Percentiles rank a stretch among this genome's conserved stretches.
Evolutionary conservation across 345 rosid genomes (phyloP).

Genomic region (Citrus cavaleriei): DNA sequence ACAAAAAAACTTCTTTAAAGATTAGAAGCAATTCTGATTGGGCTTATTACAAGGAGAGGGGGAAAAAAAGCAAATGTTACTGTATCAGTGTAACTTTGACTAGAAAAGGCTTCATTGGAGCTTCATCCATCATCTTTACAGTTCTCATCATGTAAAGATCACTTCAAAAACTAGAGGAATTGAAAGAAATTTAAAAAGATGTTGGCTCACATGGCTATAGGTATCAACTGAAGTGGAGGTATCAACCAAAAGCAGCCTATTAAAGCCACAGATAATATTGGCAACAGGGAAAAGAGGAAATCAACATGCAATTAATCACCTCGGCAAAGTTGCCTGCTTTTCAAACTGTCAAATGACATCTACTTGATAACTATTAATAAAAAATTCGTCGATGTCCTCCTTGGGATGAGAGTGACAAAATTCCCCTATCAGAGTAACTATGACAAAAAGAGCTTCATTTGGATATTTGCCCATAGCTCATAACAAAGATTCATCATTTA

Average conservation of each 20-base stretch:
- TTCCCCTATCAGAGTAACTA: constrained; percentile 80
- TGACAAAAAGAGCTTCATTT: constrained; percentile 63
- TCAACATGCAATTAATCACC: constrained; percentile 33
- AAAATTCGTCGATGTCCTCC: neutral
- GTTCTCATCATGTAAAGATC: constrained; percentile 34
- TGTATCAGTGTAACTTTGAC: constrained; percentile 50
- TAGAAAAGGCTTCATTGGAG: constrained; percentile 32
- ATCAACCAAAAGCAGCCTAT: constrained; percentile 12
- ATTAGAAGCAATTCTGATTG: neutral
- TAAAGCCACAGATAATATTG: constrained; percentile 21
- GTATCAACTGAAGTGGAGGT: neutral
- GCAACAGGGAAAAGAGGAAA: constrained; percentile 59
- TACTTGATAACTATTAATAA: neutral
- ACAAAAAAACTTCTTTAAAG: neutral
- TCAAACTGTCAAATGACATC: neutral
- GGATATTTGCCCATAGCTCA: constrained; percentile 64
- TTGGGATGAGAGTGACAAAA: neutral
- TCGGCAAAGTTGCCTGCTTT: constrained; percentile 42
- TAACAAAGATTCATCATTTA: constrained; percentile 49
- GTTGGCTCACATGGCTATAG: constrained; percentile 1
- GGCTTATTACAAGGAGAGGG: neutral
- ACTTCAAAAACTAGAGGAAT: neutral
- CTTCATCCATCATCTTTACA: constrained; percentile 21
- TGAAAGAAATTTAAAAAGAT: neutral
- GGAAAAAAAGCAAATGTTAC: neutral